Base-by-base conservation (phyloP, 768 basidiomycete species). In the Brasilioporus rufonigricans region DNA sequence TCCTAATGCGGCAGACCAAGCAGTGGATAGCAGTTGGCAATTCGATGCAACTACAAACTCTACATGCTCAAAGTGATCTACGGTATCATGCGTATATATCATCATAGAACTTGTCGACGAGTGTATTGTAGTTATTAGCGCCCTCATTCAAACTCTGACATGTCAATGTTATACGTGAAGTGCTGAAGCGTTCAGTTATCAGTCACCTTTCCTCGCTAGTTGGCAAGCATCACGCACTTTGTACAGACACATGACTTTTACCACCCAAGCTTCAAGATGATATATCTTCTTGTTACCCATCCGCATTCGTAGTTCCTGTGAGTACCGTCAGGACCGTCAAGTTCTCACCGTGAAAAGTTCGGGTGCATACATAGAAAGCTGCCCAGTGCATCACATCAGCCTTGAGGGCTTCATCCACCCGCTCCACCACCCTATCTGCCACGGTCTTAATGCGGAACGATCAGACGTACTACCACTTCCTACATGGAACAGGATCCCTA, bases 341-440 rank as follows among this genome's bases (percentile, higher is more conserved):
- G 12, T 29, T 32, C 39, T 19, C 21, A 19, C 26, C 11, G 24
- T 21, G 33, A 18, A 48, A 52, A 44, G 33, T 49, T 39, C 23
- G 18, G 32, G 24, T 19, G 73, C 90, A 57, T 65, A 93, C 93
- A 70, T 98, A 98, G 67, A 96, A 88, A 23, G 97, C 93, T 4
- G 96, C 93, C 95, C 95, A 98, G 67, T 97, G 93, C 79, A 98
- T 91, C 62, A 98, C 86, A 62, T 98, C 93, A 0, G 88, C 84
- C 73, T 95, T 97, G 53, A 99, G 68, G 48, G 78, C 79, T 68
- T 98, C 94, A 69, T 98, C 95, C 5, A 96, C 90, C 56, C 84
- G 82, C 44, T 93, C 89, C 24, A 93, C 85, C 16, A 98, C 81
- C 9, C 86, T 82, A 53, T 93, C 91, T 16, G 95, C 90, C 36